Evolutionary conservation across 2,329 filamentous ascomycete genomes (phyloP).

Genomic region (Xylariaceae sp.): DNA sequence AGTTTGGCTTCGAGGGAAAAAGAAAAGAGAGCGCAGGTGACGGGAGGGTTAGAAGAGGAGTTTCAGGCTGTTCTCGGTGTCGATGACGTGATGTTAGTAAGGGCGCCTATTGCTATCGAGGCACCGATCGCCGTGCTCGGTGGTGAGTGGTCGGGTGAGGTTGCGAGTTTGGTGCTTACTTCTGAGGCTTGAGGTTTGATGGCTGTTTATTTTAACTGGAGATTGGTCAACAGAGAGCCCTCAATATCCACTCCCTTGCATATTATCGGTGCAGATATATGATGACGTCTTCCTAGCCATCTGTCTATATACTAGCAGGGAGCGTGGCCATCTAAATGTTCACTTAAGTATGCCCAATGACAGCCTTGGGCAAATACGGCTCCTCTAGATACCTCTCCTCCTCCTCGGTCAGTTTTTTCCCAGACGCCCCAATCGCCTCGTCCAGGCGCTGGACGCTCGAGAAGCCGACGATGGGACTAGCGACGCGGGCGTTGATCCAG

Average conservation of each 20-base stretch:
- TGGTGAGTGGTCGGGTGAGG: slow-evolving; percentile 32
- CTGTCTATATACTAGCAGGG: too few relatives aligned
- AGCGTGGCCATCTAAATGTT: too few relatives aligned
- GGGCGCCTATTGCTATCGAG: slow-evolving; percentile 40
- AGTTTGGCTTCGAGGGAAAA: too few relatives aligned
- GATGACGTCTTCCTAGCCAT: too few relatives aligned
- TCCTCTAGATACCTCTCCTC: slow-evolving; percentile 51
- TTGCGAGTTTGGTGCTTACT: slow-evolving; percentile 29
- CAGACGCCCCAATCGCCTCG: slow-evolving; percentile 41
- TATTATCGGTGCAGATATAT: too few relatives aligned
- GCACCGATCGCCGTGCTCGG: slow-evolving; percentile 38
- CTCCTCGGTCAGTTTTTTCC: slow-evolving; percentile 42
- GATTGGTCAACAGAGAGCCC: neutral
- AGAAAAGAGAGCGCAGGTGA: too few relatives aligned
- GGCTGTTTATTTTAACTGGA: neutral
- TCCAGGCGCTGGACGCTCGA: slow-evolving; percentile 48
- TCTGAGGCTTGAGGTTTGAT: slow-evolving; percentile 16
- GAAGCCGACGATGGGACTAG: slow-evolving; percentile 37
- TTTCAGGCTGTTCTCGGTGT: slow-evolving; percentile 39
- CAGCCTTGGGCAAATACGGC: slow-evolving; percentile 42
- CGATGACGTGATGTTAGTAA: slow-evolving; percentile 36
- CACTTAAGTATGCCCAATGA: slow-evolving; percentile 24
- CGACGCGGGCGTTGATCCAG: slow-evolving; percentile 45
- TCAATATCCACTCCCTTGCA: too few relatives aligned
- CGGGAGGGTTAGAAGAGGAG: slow-evolving; percentile 36